Percentiles rank a stretch among this genome's conserved stretches.
Conservation (phyloP, 2,329 filamentous ascomycete genomes). For the Monosporascus sp. region DNA sequence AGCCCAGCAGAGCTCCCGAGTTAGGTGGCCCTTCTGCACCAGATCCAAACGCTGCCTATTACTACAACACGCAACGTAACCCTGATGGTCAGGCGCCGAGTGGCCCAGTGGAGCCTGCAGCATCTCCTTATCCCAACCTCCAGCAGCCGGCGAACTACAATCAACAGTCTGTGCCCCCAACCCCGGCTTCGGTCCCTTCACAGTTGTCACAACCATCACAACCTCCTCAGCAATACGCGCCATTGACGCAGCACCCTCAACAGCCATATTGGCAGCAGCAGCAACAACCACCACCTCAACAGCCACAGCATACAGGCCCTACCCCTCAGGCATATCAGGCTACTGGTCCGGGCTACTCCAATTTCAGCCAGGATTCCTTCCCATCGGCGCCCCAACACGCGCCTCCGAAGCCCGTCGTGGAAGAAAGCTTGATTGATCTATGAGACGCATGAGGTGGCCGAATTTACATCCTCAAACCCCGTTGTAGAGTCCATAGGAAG, state of each 20-base stretch:
- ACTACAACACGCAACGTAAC: conserved; percentile 40
- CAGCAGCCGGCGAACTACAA: conserved; percentile 43
- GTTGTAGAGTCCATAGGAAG: neutral
- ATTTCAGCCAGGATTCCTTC: conserved; percentile 57
- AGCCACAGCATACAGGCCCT: conserved; percentile 36
- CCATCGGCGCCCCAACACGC: conserved; percentile 61
- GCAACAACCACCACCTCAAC: conserved; percentile 34
- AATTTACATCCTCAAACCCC: neutral
- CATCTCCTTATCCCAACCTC: conserved; percentile 50
- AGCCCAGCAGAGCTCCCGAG: conserved; percentile 22
- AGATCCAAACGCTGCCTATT: conserved; percentile 54
- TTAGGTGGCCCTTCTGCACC: conserved; percentile 30
- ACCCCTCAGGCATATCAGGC: conserved; percentile 32
- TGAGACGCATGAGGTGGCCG: conserved; percentile 26
- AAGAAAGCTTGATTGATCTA: conserved; percentile 78
- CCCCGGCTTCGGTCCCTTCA: conserved; percentile 22
- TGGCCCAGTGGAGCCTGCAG: conserved; percentile 34
- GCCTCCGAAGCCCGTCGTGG: conserved; percentile 53
- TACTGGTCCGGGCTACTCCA: conserved; percentile 33
- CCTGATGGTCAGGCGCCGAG: conserved; percentile 33
- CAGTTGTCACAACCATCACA: conserved; percentile 24
- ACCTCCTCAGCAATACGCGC: conserved; percentile 27
- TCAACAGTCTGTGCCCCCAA: conserved; percentile 37
- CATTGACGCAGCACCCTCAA: conserved; percentile 29
- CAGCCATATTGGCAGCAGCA: conserved; percentile 47